These are phyloP conservation scores for Moniliophthora roreri DNA, from an alignment of 1,284 basidiomycete genomes.

Conservation along the genomic window DNA sequence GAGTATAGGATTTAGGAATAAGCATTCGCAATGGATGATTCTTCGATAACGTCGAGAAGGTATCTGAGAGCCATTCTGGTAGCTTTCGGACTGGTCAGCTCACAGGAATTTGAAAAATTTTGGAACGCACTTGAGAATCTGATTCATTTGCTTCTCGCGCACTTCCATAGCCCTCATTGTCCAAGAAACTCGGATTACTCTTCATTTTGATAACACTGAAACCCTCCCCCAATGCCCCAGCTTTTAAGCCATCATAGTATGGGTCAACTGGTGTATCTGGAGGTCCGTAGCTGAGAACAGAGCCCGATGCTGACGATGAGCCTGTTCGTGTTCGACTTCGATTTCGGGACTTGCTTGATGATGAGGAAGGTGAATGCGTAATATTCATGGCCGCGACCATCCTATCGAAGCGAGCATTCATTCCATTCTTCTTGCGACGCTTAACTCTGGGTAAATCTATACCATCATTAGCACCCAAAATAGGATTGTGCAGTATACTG, in stretches of 20 bases:
- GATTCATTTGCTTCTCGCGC: conserved; percentile 4
- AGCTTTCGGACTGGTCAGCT: conserved; percentile 4
- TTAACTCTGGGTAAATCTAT: conserved; percentile 29
- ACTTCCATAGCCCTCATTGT: conserved; percentile 8
- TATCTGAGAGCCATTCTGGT: conserved; percentile 31
- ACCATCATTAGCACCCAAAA: neutral
- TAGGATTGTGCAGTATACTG: neutral
- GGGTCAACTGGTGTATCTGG: conserved; percentile 44
- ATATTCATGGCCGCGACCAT: conserved; percentile 61
- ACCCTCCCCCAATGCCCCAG: conserved; percentile 34
- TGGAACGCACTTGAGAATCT: conserved; percentile 2
- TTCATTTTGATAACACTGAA: conserved; percentile 47
- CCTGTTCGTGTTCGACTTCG: conserved; percentile 28
- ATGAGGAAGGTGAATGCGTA: conserved; percentile 24
- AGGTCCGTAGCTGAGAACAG: conserved; percentile 38
- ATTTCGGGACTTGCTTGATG: conserved; percentile 8
- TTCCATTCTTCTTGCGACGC: conserved; percentile 44
- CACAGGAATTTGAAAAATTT: neutral
- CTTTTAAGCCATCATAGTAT: conserved; percentile 30
- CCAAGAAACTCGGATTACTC: neutral
- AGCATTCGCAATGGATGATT: conserved; percentile 39
- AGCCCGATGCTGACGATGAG: conserved; percentile 43
- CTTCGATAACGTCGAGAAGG: conserved; percentile 32
- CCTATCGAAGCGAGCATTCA: conserved; percentile 61
- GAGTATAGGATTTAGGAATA: conserved; percentile 22